phyloP scores from a whole-genome alignment of 1,284 basidiomycete genomes.

The Neonothopanus nambi region DNA sequence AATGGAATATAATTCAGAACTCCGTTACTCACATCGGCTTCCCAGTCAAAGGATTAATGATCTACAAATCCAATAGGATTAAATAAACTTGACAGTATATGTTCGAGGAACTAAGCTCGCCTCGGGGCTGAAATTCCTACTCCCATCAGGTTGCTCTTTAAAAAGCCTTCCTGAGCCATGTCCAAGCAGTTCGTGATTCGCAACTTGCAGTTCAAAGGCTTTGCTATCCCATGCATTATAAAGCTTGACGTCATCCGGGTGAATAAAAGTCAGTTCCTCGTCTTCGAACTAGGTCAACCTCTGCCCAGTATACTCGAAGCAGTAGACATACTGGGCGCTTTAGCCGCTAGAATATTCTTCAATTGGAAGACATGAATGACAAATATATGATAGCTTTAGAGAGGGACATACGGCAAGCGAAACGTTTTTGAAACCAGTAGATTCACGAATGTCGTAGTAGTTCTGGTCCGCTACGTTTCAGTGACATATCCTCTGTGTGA shows the following conservation, averaged over 20 bases:
- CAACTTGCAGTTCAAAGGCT: constrained; percentile 83
- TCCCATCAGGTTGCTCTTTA: constrained; percentile 72
- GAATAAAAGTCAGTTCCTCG: constrained; percentile 78
- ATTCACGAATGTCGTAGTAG: constrained; percentile 80
- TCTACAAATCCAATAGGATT: constrained; percentile 34
- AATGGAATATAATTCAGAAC: background rate
- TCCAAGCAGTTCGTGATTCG: constrained; percentile 81
- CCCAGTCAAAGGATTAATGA: constrained; percentile 84
- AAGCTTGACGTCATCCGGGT: constrained; percentile 67
- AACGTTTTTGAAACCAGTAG: constrained; percentile 82
- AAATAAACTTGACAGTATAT: background rate
- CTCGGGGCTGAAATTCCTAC: constrained; percentile 76
- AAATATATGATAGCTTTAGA: background rate
- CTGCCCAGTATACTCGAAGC: background rate
- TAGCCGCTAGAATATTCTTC: constrained; percentile 80
- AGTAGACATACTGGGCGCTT: constrained; percentile 65
- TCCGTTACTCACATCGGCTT: constrained; percentile 58
- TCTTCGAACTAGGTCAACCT: constrained; percentile 37
- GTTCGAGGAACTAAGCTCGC: constrained; percentile 27
- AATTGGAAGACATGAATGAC: background rate
- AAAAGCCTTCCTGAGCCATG: constrained; percentile 82
- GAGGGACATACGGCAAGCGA: constrained; percentile 57
- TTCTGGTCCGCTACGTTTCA: constrained; percentile 42
- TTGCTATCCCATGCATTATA: constrained; percentile 77
- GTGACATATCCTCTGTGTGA: background rate